Percentiles rank a stretch among this genome's conserved stretches.
Evolutionary conservation across 1,284 basidiomycete species (phyloP).

Genomic region (Ustilago vetiveriae): DNA sequence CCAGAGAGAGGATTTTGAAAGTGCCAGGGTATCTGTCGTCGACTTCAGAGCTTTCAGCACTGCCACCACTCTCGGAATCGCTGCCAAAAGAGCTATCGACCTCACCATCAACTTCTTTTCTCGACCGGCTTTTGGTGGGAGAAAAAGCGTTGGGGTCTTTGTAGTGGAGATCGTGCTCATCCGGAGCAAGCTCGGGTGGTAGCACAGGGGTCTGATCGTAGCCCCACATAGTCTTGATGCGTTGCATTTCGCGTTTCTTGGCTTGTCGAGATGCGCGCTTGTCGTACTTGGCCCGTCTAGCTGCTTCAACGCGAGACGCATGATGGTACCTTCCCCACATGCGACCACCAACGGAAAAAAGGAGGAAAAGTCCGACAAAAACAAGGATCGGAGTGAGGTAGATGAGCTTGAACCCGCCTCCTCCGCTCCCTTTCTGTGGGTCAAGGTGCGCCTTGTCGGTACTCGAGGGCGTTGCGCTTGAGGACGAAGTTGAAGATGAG

Average conservation of each 20-base stretch:
- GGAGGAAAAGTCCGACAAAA: slow-evolving; percentile 46
- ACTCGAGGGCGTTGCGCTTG: neutral
- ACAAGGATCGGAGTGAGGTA: slow-evolving; percentile 55
- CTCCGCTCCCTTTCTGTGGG: neutral
- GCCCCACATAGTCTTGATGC: slow-evolving; percentile 42
- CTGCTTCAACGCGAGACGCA: slow-evolving; percentile 27
- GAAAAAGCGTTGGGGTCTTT: slow-evolving; percentile 3
- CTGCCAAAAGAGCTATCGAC: slow-evolving; percentile 27
- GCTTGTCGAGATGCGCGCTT: slow-evolving; percentile 10
- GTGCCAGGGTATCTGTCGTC: slow-evolving; percentile 37
- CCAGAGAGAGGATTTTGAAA: slow-evolving; percentile 25
- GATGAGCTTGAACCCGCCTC: slow-evolving; percentile 43
- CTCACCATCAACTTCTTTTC: neutral
- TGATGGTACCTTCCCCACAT: slow-evolving; percentile 55
- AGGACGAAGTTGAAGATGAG: slow-evolving; percentile 3
- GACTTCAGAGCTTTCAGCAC: neutral
- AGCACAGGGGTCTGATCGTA: slow-evolving; percentile 30
- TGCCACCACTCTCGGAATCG: slow-evolving; percentile 10
- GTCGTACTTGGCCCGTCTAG: slow-evolving; percentile 15
- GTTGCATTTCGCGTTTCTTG: slow-evolving; percentile 37
- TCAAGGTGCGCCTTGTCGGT: neutral
- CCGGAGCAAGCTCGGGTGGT: slow-evolving; percentile 14
- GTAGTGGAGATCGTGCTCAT: slow-evolving; percentile 33
- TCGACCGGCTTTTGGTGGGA: neutral
- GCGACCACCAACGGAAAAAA: slow-evolving; percentile 51